Evolutionary conservation across 495 filamentous ascomycete genomes (phyloP).

Genomic region (Talaromyces adpressus): DNA sequence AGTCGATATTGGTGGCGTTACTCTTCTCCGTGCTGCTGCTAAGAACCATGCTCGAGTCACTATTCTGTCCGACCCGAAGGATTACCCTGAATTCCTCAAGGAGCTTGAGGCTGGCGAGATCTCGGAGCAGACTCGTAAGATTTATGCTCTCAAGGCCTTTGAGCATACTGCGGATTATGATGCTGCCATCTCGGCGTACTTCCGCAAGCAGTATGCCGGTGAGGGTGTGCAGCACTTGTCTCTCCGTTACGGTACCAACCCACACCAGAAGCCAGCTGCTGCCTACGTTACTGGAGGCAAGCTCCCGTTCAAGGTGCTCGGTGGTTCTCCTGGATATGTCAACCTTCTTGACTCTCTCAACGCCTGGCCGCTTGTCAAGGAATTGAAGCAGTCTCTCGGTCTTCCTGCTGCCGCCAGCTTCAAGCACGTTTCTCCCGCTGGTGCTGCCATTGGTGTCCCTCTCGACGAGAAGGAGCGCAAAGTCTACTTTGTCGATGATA

Average conservation of each 20-base stretch:
- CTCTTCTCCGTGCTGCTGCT: constrained; percentile 88
- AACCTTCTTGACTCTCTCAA: constrained; percentile 96
- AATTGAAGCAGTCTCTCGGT: constrained; percentile 80
- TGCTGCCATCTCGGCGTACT: constrained; percentile 88
- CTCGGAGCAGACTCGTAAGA: constrained; percentile 70
- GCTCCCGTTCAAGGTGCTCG: constrained; percentile 95
- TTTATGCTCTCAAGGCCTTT: constrained; percentile 92
- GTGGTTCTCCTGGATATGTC: constrained; percentile 89
- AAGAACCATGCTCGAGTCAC: constrained; percentile 96
- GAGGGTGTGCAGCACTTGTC: constrained; percentile 75
- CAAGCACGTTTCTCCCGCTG: constrained; percentile 97
- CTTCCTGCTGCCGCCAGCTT: constrained; percentile 94
- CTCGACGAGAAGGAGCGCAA: constrained; percentile 82
- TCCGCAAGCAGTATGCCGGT: constrained; percentile 90
- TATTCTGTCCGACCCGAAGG: constrained; percentile 84
- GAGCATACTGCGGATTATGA: constrained; percentile 99
- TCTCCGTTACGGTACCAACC: constrained; percentile 92
- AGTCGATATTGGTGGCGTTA: constrained; percentile 97
- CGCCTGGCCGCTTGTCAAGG: constrained; percentile 93
- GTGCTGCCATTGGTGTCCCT: constrained; percentile 85
- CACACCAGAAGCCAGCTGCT: constrained; percentile 92
- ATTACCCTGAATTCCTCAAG: constrained; percentile 90
- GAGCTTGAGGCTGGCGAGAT: constrained; percentile 85
- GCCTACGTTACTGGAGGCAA: constrained; percentile 64
- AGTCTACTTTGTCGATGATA: constrained; percentile 97